Evolutionary conservation across 352 stramenopile genomes (phyloP), one percentile per base, ranked within the genome.

Genomic region (Aphanomyces stellatus): DNA sequence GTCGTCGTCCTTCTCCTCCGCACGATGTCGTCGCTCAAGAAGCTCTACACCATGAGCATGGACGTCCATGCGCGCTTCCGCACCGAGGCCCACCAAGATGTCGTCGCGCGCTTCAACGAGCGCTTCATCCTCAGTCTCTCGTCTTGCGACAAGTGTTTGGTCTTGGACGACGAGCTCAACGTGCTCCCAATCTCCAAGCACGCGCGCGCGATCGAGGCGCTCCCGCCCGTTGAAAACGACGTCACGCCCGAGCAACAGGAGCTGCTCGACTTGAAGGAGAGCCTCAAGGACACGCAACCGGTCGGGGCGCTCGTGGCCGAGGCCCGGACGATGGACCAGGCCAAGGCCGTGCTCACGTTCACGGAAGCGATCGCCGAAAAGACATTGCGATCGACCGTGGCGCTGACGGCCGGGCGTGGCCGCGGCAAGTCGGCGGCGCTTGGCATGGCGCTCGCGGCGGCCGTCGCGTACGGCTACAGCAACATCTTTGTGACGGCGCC

Each of bases 41-140:
- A 99, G 79, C 85, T 99, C 31, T 99, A 99, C 79, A 96, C 92
- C 60, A 98, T 99, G 96, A 95, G 85, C 69, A 99, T 99, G 97
- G 89, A 97, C 68, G 88, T 96, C 53, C 90, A 97, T 74, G 71
- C 82, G 67, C 85, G 88, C 48, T 97, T 96, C 76, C 85, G 90
- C 64, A 97, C 90, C 37, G 88, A 96, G 74, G 93, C 89, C 33
- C 89, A 97, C 74, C 80, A 95, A 71, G 93, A 98, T 74, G 82
- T 99, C 3, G 91, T 99, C 49, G 95, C 97, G 53, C 83, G 97
- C 49, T 99, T 99, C 75, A 99, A 99, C 78, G 97, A 99, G 81
- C 91, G 97, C 63, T 99, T 99, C 71, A 98, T 99, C 71, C 82
- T 99, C 2, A 98, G 92, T 40, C 81, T 99, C 37, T 87, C 83